phyloP scores from a whole-genome alignment of 1,284 basidiomycete species.

The Boletus smithii region DNA sequence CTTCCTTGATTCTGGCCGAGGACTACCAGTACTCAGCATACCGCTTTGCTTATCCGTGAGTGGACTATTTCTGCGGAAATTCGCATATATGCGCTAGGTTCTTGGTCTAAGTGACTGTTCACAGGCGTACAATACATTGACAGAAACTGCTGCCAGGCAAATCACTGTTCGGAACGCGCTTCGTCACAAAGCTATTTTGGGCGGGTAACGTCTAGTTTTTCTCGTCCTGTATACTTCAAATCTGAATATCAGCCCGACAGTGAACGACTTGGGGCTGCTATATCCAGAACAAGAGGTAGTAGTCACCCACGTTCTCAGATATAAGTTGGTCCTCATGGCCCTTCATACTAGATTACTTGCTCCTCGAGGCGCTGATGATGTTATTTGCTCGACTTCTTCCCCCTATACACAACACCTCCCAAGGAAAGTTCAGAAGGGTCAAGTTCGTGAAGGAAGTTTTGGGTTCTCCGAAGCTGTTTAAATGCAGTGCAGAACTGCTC shows the following conservation, averaged over 20 bases:
- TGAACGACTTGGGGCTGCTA: constrained; percentile 34
- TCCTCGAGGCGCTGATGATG: constrained; percentile 53
- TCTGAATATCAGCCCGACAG: constrained; percentile 19
- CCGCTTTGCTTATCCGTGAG: constrained; percentile 26
- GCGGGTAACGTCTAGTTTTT: constrained; percentile 33
- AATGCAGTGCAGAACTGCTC: constrained; percentile 38
- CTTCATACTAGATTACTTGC: constrained; percentile 46
- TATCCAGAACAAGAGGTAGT: constrained; percentile 35
- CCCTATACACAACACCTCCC: constrained; percentile 34
- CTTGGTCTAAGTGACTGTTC: constrained; percentile 3
- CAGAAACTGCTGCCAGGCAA: constrained; percentile 31
- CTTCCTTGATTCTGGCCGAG: constrained; percentile 23
- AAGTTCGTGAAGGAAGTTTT: constrained; percentile 55
- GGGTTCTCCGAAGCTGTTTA: constrained; percentile 31
- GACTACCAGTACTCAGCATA: constrained; percentile 13
- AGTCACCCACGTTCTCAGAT: not conserved
- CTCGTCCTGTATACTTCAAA: not conserved
- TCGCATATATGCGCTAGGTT: constrained; percentile 32
- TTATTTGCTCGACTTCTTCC: constrained; percentile 56
- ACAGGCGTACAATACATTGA: constrained; percentile 37
- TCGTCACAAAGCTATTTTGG: constrained; percentile 33
- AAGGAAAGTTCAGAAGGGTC: constrained; percentile 38
- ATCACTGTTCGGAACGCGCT: constrained; percentile 32
- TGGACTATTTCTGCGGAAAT: constrained; percentile 6
- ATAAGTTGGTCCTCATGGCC: constrained; percentile 3